Conservation (phyloP, 805 yeast species). For the Torulaspora franciscae region DNA sequence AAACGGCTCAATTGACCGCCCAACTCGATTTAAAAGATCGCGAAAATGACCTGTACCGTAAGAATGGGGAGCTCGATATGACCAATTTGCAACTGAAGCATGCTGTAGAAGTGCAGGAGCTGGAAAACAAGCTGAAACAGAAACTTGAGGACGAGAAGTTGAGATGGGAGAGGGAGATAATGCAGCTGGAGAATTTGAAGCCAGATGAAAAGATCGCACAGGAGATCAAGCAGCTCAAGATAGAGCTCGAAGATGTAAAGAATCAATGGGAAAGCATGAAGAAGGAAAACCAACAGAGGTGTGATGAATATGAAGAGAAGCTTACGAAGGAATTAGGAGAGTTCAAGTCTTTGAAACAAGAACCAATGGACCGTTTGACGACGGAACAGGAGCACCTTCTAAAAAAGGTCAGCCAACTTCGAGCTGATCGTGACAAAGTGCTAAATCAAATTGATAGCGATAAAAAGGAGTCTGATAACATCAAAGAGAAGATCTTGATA, state of each 20-base stretch:
- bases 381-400: constrained; percentile 16
- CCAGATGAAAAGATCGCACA: constrained; percentile 31
- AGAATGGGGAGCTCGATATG: constrained; percentile 21
- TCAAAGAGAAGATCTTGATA: constrained; percentile 12
- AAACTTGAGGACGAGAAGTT: constrained; percentile 16
- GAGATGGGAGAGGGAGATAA: constrained; percentile 22
- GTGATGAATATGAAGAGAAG: constrained; percentile 12
- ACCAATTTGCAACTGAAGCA: constrained; percentile 23
- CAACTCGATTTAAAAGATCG: constrained; percentile 19
- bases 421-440: constrained; percentile 18
- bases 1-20: constrained; percentile 16
- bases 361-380: constrained; percentile 25
- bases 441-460: constrained; percentile 21
- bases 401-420: constrained; percentile 11
- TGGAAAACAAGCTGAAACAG: constrained; percentile 23
- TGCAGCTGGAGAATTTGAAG: constrained; percentile 29
- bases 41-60: constrained; percentile 17
- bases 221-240: constrained; percentile 28
- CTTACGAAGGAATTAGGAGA: constrained; percentile 23
- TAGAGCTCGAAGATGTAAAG: constrained; percentile 22
- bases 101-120: constrained; percentile 23
- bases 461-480: constrained; percentile 14
- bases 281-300: constrained; percentile 13
- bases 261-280: constrained; percentile 13
- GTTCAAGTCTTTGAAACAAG: constrained; percentile 19